A percentile compares a stretch with the other conserved stretches of the same genome.
Evolutionary conservation across 495 filamentous ascomycete species (phyloP).

Genomic region (Apiosordaria backusii): DNA sequence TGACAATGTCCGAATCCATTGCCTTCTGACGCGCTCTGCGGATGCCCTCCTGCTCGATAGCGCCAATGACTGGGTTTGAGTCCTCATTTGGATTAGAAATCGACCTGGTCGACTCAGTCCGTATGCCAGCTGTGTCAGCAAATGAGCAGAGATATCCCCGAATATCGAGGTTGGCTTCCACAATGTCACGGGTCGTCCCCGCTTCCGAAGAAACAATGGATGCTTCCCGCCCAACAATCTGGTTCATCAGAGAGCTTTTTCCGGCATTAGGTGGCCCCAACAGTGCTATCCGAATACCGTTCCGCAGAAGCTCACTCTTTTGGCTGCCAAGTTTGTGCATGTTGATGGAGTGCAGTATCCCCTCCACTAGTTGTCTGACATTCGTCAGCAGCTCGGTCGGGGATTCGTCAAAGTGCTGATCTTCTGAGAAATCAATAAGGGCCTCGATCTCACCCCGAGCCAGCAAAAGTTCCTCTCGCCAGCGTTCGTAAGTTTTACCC

Average conservation of each 20-base stretch:
- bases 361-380: slow-evolving; percentile 60
- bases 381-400: slow-evolving; percentile 64
- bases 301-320: slow-evolving; percentile 78
- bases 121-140: slow-evolving; percentile 89
- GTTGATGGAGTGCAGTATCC: slow-evolving; percentile 57
- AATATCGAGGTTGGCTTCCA: slow-evolving; percentile 88
- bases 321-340: slow-evolving; percentile 72
- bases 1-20: slow-evolving; percentile 76
- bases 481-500: slow-evolving; percentile 76
- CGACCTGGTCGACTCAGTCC: slow-evolving; percentile 31
- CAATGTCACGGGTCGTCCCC: slow-evolving; percentile 89
- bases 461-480: slow-evolving; percentile 72
- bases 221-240: slow-evolving; percentile 86
- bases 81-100: background rate
- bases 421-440: slow-evolving; percentile 93
- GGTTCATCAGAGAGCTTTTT: slow-evolving; percentile 90
- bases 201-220: slow-evolving; percentile 90
- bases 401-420: slow-evolving; percentile 93
- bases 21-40: slow-evolving; percentile 78
- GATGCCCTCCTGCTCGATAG: slow-evolving; percentile 87
- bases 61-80: slow-evolving; percentile 51
- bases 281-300: slow-evolving; percentile 80
- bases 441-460: slow-evolving; percentile 92
- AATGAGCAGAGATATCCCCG: slow-evolving; percentile 83
- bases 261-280: slow-evolving; percentile 92